phyloP scores from a whole-genome alignment of 306 rosid species.

The Vicia faba region DNA sequence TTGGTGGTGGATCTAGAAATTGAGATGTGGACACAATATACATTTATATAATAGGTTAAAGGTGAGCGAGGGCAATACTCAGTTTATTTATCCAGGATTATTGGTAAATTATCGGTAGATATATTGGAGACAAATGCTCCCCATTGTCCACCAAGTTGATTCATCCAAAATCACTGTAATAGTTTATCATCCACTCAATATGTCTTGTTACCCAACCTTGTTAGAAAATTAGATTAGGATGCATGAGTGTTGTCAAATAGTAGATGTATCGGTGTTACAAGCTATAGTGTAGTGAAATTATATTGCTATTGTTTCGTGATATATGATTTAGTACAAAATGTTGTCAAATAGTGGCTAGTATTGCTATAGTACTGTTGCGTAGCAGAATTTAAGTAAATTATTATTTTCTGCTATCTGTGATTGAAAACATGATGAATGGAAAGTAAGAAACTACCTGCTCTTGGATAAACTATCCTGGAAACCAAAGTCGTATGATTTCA shows the following conservation, averaged over 20 bases:
- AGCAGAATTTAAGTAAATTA: not conserved
- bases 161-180: not conserved
- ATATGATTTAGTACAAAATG: not conserved
- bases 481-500: slow-evolving; percentile 18
- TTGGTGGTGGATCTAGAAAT: too few relatives aligned
- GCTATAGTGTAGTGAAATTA: not conserved
- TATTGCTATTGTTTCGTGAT: not conserved
- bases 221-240: too few relatives aligned
- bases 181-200: too few relatives aligned
- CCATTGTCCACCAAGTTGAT: not conserved
- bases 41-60: too few relatives aligned
- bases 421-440: not conserved
- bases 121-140: not conserved
- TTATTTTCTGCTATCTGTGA: not conserved
- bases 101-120: not conserved
- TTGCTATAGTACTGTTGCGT: not conserved
- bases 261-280: not conserved
- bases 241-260: not conserved
- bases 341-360: not conserved
- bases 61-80: not conserved
- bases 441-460: slow-evolving; percentile 1
- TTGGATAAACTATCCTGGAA: slow-evolving; percentile 3
- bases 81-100: not conserved
- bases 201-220: too few relatives aligned
- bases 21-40: too few relatives aligned